Evolutionary conservation across 495 filamentous ascomycete genomes (phyloP), one percentile per base, ranked within the genome.

Genomic region (Trichoderma asperelloides): DNA sequence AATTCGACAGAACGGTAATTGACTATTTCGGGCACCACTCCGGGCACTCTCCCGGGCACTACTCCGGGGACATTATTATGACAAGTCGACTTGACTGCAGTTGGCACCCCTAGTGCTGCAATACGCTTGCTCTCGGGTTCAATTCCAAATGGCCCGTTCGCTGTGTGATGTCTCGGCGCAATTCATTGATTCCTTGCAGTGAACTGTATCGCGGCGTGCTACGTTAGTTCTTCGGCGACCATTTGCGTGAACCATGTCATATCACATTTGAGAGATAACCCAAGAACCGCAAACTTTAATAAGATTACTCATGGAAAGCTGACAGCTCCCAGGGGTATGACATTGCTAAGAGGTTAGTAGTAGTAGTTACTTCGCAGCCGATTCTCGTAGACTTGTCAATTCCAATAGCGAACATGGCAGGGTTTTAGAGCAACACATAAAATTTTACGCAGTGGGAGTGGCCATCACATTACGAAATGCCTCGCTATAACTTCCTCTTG

Each of bases 301-400:
- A 25, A 60, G 55, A 60, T 60, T 60, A 30, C 27, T 60, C 25
- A 16, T 33, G 16, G 55, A 60, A 18, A 60, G 12, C 55, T 60
- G 55, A 60, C 25, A 30, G 55, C 55, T 12, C 25, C 55, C 55
- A 60, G 55, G 55, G 55, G 55, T 15, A 60, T 51, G n/a, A n/a
- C n/a, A n/a, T n/a, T n/a, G n/a, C n/a, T n/a, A 11, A 57, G 49
- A 27, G 21, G 33, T 7, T 37, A 37, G 33, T 37, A 37, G 9
- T 37, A 37, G 33, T 37, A 37, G 9, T 37, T 37, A 37, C 33
- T 37, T 13, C 6, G 47, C 23, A 21, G 49, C 28, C 9, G 55
- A 18, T 60, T 60, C 25, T 9, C 23, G 16, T 60, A 18, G 25
- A 28, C 11, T 30, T 13, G 27, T 18, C 25, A 11, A 25, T 5